Evolutionary conservation across 2,329 filamentous ascomycete genomes (phyloP).

Genomic region (Phyllosticta ampelicida): DNA sequence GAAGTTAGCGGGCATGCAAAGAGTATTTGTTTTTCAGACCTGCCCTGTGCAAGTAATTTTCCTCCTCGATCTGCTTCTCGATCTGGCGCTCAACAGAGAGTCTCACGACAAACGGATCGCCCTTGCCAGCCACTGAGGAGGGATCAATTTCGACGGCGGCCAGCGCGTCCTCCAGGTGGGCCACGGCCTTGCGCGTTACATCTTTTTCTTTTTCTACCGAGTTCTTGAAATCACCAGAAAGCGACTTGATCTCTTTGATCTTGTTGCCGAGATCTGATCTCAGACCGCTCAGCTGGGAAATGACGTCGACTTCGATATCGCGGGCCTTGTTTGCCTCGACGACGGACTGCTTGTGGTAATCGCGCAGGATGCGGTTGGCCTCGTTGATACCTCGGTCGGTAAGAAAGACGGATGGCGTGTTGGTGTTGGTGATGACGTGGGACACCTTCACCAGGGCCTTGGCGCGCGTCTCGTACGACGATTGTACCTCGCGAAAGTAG

Average conservation of each 20-base stretch:
- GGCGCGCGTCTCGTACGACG: conserved; percentile 73
- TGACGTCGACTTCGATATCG: conserved; percentile 86
- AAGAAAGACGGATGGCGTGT: conserved; percentile 65
- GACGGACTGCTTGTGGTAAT: conserved; percentile 72
- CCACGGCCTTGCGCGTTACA: conserved; percentile 65
- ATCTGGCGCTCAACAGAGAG: conserved; percentile 81
- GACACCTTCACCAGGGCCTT: conserved; percentile 76
- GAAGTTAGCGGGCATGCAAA: conserved; percentile 18
- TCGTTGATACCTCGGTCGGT: conserved; percentile 77
- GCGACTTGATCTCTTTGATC: conserved; percentile 93
- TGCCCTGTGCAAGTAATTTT: conserved; percentile 91
- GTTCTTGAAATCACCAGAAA: conserved; percentile 94
- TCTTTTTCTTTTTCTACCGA: conserved; percentile 94
- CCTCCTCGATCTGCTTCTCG: conserved; percentile 87
- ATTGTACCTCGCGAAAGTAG: conserved; percentile 87
- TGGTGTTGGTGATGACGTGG: conserved; percentile 72
- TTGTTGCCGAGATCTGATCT: conserved; percentile 86
- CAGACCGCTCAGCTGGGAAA: conserved; percentile 73
- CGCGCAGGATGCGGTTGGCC: conserved; percentile 66
- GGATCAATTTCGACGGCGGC: conserved; percentile 71
- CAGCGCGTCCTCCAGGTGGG: conserved; percentile 69
- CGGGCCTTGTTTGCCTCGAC: conserved; percentile 76
- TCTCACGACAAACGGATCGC: conserved; percentile 82
- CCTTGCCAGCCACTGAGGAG: conserved; percentile 65
- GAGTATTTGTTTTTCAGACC: conserved; percentile 20